phyloP scores from a whole-genome alignment of 2,329 filamentous ascomycete species.

The Ophiognomonia clavigignenti-juglandacearum region DNA sequence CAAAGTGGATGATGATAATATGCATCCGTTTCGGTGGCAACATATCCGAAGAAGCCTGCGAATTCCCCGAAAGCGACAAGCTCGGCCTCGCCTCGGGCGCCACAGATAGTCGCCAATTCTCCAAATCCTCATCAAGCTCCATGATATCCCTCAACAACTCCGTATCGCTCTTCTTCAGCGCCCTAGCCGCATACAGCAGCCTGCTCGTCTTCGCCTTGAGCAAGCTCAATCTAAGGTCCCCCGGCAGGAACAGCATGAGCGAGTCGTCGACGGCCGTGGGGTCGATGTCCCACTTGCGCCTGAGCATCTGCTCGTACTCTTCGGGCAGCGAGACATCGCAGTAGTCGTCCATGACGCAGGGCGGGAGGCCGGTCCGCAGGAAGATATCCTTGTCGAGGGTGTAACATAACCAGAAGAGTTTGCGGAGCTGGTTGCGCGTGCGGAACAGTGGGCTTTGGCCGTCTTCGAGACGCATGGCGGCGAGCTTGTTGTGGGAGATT shows the following conservation, averaged over 20 bases:
- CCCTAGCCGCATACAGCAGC: conserved; percentile 44
- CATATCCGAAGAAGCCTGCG: conserved; percentile 8
- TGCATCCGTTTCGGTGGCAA: conserved; percentile 32
- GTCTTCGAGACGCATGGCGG: conserved; percentile 1
- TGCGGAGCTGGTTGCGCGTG: conserved; percentile 29
- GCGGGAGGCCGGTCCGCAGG: conserved; percentile 48
- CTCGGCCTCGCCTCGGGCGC: conserved; percentile 40
- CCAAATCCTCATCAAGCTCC: conserved; percentile 52
- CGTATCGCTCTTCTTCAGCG: conserved; percentile 45
- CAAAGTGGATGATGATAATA: conserved; percentile 42
- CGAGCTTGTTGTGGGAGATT: neutral
- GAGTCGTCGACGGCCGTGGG: conserved; percentile 15
- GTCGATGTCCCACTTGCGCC: neutral
- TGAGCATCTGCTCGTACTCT: conserved; percentile 23
- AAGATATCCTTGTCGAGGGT: conserved; percentile 51
- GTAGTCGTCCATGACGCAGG: conserved; percentile 43
- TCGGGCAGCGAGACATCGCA: conserved; percentile 47
- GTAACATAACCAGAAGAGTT: conserved; percentile 52
- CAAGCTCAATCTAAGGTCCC: conserved; percentile 43
- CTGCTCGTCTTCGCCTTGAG: conserved; percentile 47
- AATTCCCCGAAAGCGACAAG: conserved; percentile 22
- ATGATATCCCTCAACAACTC: conserved; percentile 50
- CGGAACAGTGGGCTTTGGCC: conserved; percentile 17
- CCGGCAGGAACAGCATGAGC: conserved; percentile 31
- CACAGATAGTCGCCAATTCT: conserved; percentile 47